Conservation (phyloP, 2,329 filamentous ascomycete genomes). For the Cladophialophora chaetospira region DNA sequence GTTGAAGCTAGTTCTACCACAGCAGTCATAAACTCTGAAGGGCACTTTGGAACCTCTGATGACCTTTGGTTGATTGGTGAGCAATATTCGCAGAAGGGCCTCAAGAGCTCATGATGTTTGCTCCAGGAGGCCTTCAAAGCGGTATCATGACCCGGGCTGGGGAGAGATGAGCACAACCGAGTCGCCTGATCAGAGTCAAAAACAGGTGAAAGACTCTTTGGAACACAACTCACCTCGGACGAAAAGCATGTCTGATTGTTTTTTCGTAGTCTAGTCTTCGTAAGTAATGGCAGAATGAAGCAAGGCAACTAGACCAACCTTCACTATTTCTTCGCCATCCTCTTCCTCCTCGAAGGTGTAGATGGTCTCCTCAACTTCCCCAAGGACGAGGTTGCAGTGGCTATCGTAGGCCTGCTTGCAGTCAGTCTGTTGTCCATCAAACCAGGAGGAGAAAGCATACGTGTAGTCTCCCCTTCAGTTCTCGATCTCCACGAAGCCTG, state of each 20-base stretch:
- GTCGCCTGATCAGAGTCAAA: constrained; percentile 56
- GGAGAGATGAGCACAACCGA: constrained; percentile 73
- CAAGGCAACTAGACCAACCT: constrained; percentile 52
- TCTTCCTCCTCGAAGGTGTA: constrained; percentile 90
- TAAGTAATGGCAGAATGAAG: not conserved
- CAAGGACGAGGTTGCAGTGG: constrained; percentile 94
- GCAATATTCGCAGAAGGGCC: no score
- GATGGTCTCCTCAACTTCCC: constrained; percentile 96
- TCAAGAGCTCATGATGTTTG: no score
- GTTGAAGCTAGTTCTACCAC: not conserved
- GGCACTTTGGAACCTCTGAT: not conserved
- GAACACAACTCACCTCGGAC: constrained; percentile 73
- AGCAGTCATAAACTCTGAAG: not conserved
- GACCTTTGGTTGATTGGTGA: no score
- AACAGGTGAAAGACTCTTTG: not conserved
- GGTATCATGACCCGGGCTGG: constrained; percentile 46
- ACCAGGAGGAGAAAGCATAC: constrained; percentile 57
- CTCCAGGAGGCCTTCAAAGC: no score
- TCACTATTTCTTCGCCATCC: constrained; percentile 71
- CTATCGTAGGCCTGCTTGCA: constrained; percentile 84
- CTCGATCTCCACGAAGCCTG: constrained; percentile 91
- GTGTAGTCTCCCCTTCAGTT: constrained; percentile 92
- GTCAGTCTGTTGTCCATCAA: constrained; percentile 27
- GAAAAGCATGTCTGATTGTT: constrained; percentile 98
- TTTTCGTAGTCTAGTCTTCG: constrained; percentile 74